These are phyloP conservation scores for Ricinus communis DNA, from an alignment of 345 rosid genomes.

Conservation along the genomic window DNA sequence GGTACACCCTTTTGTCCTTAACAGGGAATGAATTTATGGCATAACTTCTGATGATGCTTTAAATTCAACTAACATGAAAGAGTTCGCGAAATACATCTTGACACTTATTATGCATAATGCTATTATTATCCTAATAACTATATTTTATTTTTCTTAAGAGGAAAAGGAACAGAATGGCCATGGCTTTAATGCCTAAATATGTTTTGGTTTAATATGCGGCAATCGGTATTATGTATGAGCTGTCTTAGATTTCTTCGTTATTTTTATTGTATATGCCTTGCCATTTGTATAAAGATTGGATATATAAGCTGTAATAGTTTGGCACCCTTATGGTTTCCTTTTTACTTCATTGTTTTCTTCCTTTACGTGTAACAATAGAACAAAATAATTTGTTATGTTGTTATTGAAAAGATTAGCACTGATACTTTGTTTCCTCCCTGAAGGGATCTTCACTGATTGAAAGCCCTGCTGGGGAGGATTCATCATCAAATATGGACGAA, in stretches of 20 bases:
- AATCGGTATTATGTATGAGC: not conserved
- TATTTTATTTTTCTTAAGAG: not conserved
- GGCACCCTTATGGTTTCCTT: not conserved
- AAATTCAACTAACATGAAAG: not conserved
- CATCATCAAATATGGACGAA: constrained; percentile 68
- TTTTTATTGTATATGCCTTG: not conserved
- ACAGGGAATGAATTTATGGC: not conserved
- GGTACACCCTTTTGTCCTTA: not conserved
- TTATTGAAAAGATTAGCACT: not conserved
- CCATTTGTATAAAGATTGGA: not conserved
- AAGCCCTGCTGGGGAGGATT: constrained; percentile 68
- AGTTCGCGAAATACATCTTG: not conserved
- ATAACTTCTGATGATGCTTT: no score
- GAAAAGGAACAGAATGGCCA: not conserved
- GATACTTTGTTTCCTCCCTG: constrained; percentile 5
- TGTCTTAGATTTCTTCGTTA: no score
- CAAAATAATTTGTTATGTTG: not conserved
- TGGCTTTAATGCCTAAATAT: not conserved
- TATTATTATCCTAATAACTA: not conserved
- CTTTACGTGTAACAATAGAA: not conserved
- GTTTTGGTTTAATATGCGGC: not conserved
- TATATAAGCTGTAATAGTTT: no score
- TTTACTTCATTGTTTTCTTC: not conserved
- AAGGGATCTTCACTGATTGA: constrained; percentile 65
- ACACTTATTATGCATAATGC: not conserved